phyloP scores from a whole-genome alignment of 345 rosid genomes.

The Pugionium dolabratum region DNA sequence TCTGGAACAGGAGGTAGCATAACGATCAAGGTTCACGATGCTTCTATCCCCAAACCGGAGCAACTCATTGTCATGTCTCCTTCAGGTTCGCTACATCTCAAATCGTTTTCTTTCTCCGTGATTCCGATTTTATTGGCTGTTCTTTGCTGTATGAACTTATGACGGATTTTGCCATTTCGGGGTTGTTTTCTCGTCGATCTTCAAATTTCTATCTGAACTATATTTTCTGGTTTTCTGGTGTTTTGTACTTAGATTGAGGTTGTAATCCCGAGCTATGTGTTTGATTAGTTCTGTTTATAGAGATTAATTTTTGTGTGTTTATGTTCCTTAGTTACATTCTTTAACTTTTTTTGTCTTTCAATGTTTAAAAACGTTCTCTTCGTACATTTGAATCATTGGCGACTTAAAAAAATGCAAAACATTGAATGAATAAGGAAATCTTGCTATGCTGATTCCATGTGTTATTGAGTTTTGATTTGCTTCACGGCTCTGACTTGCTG shows the following conservation, averaged over 20 bases:
- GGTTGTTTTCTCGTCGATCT: not conserved
- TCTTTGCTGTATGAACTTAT: not conserved
- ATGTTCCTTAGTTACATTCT: too few species aligned
- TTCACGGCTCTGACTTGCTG: conserved; percentile 9
- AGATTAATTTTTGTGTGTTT: too few species aligned
- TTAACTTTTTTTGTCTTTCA: not conserved
- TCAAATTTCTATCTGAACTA: conserved; percentile 5
- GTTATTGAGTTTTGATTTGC: not conserved
- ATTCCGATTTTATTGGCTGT: conserved; percentile 10
- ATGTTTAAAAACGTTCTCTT: not conserved
- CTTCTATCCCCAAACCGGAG: conserved; percentile 60
- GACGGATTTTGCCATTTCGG: too few species aligned
- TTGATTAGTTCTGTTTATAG: too few species aligned
- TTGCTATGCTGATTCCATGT: not conserved
- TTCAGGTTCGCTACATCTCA: conserved; percentile 58
- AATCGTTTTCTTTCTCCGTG: not conserved
- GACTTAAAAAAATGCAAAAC: too few species aligned
- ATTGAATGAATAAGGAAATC: too few species aligned
- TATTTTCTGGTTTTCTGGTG: not conserved
- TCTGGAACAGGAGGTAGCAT: conserved; percentile 96
- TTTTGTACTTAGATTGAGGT: too few species aligned
- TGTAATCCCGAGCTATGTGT: too few species aligned
- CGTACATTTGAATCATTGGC: not conserved
- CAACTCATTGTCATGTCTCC: conserved; percentile 97
- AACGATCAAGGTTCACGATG: conserved; percentile 79